Evolutionary conservation across 2,329 filamentous ascomycete genomes (phyloP), one percentile per base, ranked within the genome.

Genomic region (Xylaria sp.): DNA sequence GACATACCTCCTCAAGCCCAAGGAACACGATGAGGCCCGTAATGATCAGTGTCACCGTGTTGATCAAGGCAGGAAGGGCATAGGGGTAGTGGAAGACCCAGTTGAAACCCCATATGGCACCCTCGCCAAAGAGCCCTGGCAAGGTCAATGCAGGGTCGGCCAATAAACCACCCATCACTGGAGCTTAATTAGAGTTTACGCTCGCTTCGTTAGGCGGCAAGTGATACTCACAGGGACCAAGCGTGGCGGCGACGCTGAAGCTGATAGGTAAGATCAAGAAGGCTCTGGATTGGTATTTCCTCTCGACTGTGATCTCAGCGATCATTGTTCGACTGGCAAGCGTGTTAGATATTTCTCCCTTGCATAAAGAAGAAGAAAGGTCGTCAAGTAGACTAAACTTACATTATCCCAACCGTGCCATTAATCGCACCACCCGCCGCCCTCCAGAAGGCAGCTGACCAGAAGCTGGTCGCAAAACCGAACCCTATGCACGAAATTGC

Each of bases 61-160:
- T 91, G 52, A 91, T 78, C 0, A 92, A 75, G 69, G 90, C 91
- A 0, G 90, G 90, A 40, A 92, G 77, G 1, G 88, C 88, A 75
- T 89, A 92, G 0, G 89, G 89, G 75, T 87, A 92, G 52, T 78
- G 76, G 19, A 77, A 79, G 80, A 90, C 86, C 87, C 89, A 91
- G 64, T 81, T 76, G 1, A 88, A 87, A 0, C 87, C 87, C 49
- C 90, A 73, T 0, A 80, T 64, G 0, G 86, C 86, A 0, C 80
- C 82, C 3, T 84, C 81, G 0, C 87, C 88, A 70, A 92, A 92
- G 0, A 90, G 56, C 0, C 76, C 75, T 0, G 89, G 89, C 71
- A 91, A 85, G 9, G 79, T 88, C 6, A 78, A 79, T 5, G 84
- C 79, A 0, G 90, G 89, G 69, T 92, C 87, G 15, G 90, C 89